Evolutionary conservation across 202 grass and related monocot species (phyloP).

Genomic region (Setaria italica): DNA sequence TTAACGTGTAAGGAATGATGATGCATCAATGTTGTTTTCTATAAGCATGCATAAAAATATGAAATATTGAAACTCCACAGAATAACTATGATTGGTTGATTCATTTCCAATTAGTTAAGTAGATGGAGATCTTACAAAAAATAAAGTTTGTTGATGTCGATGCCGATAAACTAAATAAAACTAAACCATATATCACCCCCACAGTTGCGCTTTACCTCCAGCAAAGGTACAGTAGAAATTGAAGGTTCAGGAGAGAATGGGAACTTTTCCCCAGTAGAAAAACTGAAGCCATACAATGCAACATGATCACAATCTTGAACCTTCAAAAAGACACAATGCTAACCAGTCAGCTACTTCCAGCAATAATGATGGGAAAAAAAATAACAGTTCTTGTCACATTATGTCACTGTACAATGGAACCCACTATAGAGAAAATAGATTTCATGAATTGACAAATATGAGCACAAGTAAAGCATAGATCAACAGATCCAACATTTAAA

Average conservation of each 20-base stretch:
- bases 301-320: constrained; percentile 65
- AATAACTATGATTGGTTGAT: constrained; percentile 1
- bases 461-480: constrained; percentile 16
- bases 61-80: constrained; percentile 28
- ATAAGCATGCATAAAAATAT: constrained; percentile 20
- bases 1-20: constrained; percentile 20
- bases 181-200: constrained; percentile 6
- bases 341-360: constrained; percentile 42
- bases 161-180: constrained; percentile 34
- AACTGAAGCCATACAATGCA: constrained; percentile 70
- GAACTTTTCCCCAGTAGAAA: constrained; percentile 68
- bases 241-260: constrained; percentile 68
- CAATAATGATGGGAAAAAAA: constrained; percentile 37
- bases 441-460: neutral
- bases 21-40: constrained; percentile 23
- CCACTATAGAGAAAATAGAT: constrained; percentile 28
- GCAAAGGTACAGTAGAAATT: constrained; percentile 57
- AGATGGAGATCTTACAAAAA: neutral
- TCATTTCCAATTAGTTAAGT: constrained; percentile 19
- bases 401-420: constrained; percentile 17
- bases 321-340: constrained; percentile 60
- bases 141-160: neutral
- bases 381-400: constrained; percentile 13
- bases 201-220: constrained; percentile 64
- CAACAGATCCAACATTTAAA: constrained; percentile 28